A percentile compares a stretch with the other conserved stretches of the same genome.
phyloP scores from a whole-genome alignment of 108 stramenopile species.

The Discostella stelligeroides region DNA sequence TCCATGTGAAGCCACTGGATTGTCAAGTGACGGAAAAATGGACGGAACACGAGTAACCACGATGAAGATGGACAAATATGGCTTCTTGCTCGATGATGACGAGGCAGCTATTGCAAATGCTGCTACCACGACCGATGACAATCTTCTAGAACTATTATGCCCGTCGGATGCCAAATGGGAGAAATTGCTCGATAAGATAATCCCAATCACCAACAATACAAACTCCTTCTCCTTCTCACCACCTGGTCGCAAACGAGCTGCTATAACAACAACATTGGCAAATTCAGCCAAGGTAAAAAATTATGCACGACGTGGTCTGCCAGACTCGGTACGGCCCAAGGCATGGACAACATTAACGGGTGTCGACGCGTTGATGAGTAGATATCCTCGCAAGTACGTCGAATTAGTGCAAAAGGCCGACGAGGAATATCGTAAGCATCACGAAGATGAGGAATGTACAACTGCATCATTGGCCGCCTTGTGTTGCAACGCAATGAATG shows the following conservation, averaged over 20 bases:
- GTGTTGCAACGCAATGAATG: not conserved
- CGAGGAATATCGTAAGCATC: slow-evolving; percentile 2
- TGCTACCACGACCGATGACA: not conserved
- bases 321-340: slow-evolving; percentile 19
- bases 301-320: slow-evolving; percentile 32
- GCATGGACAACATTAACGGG: slow-evolving; percentile 39
- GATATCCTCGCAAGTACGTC: slow-evolving; percentile 19
- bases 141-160: too few relatives aligned
- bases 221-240: not conserved
- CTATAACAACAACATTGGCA: not conserved
- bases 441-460: not conserved
- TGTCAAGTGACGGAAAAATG: not conserved
- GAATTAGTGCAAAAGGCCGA: slow-evolving; percentile 17
- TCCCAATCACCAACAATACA: not conserved
- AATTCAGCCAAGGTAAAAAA: slow-evolving; percentile 32
- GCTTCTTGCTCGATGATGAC: slow-evolving; percentile 27
- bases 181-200: slow-evolving; percentile 23
- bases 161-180: slow-evolving; percentile 29
- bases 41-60: not conserved
- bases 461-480: not conserved
- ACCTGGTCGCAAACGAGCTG: not conserved
- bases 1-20: not conserved
- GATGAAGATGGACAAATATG: slow-evolving; percentile 35
- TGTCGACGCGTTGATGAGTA: slow-evolving; percentile 31
- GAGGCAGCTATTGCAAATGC: not conserved